phyloP scores from a whole-genome alignment of 1,284 basidiomycete species.

The Golubevia pallescens region DNA sequence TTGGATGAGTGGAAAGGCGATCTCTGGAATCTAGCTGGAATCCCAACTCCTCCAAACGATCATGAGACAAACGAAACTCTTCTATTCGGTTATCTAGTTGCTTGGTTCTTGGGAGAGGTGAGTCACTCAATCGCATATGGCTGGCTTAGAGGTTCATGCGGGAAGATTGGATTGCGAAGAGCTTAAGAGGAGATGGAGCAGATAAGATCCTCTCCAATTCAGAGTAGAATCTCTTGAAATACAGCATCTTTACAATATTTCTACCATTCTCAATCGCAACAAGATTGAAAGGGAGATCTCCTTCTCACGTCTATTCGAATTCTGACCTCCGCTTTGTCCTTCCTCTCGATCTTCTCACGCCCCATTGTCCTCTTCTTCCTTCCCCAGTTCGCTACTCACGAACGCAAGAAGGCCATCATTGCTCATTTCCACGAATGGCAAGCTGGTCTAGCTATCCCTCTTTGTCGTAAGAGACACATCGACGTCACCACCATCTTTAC shows the following conservation, averaged over 20 bases:
- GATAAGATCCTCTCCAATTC: too few species aligned
- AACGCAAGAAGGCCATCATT: slow-evolving; percentile 82
- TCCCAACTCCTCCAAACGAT: slow-evolving; percentile 92
- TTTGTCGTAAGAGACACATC: slow-evolving; percentile 93
- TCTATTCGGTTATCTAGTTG: slow-evolving; percentile 95
- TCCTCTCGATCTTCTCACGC: too few species aligned
- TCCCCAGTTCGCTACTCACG: slow-evolving; percentile 76
- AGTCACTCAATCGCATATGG: too few species aligned
- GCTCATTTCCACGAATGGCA: slow-evolving; percentile 99
- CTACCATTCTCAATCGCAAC: too few species aligned
- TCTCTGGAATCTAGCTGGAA: slow-evolving; percentile 96
- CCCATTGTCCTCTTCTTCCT: slow-evolving; percentile 13
- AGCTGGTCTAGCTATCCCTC: slow-evolving; percentile 92
- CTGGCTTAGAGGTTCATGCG: too few species aligned
- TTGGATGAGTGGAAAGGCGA: slow-evolving; percentile 98
- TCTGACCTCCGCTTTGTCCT: too few species aligned
- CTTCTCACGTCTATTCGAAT: too few species aligned
- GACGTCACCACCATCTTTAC: slow-evolving; percentile 95
- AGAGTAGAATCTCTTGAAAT: too few species aligned
- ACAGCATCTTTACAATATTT: too few species aligned
- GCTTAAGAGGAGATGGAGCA: too few species aligned
- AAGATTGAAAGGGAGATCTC: too few species aligned
- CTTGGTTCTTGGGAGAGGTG: slow-evolving; percentile 99
- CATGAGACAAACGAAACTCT: slow-evolving; percentile 99
- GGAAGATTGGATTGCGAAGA: too few species aligned